Evolutionary conservation across 1,139 yeast species (phyloP), one percentile per base, ranked within the genome.

Genomic region (Hyphopichia khmerensis): DNA sequence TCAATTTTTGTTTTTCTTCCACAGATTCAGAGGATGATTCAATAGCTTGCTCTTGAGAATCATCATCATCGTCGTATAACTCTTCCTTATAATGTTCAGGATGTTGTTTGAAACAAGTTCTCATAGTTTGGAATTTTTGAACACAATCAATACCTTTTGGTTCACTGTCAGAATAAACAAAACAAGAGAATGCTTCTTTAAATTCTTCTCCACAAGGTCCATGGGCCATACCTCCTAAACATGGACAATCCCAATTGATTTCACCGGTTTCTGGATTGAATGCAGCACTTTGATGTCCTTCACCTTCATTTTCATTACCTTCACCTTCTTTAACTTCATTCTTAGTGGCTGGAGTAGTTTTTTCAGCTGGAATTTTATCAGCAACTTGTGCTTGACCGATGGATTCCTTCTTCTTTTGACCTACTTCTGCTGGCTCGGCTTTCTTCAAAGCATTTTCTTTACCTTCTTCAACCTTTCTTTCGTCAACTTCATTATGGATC

Each of bases 211-310:
- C 99, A 68, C 99, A 91, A 46, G 99, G 97, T 0, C 99, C 99
- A 50, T 90, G 77, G 35, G 99, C 98, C 98, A 93, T 93, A 40
- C 99, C 99, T 34, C 99, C 99, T 46, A 95, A 75, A 69, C 99
- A 95, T n/a, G 99, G 97, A 65, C 99, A 95, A 61, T 95, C 99
- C 99, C 99, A 95, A 80, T 95, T 93, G 67, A 95, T 95, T 65
- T 93, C 99, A 33, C 99, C 99, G 6, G 99, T 93, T 57, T 88
- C 96, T 38, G 98, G 98, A 68, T 93, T 82, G 69, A 83, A 93
- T 2, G 99, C 97, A 36, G 89, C 89, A 48, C 65, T 73, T 18
- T 56, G 52, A 16, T 47, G 48, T 13, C 41, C 49, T 14, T 42
- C 54, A 17, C 42, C 52, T 10, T 44, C 36, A 15, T 46, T 51